phyloP scores from a whole-genome alignment of 1,284 basidiomycete species.

The Ustilago shanxiensis region DNA sequence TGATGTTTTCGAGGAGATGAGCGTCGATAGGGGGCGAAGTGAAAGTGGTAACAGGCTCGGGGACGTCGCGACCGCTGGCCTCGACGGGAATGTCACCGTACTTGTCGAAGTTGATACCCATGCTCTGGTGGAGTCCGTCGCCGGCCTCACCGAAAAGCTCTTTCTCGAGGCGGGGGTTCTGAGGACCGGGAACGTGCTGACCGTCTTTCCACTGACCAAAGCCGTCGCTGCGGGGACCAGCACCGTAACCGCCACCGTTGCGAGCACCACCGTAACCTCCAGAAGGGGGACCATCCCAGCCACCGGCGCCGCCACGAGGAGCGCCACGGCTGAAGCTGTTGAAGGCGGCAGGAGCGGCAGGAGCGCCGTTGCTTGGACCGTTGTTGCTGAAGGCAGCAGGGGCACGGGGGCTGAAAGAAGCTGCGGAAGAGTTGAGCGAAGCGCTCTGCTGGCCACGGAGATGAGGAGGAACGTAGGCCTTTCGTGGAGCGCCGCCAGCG shows the following conservation, averaged over 20 bases:
- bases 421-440: slow-evolving; percentile 65
- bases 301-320: slow-evolving; percentile 55
- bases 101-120: slow-evolving; percentile 99
- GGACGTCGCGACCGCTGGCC: slow-evolving; percentile 93
- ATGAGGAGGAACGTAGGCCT: slow-evolving; percentile 93
- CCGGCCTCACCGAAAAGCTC: slow-evolving; percentile 92
- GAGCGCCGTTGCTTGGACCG: slow-evolving; percentile 39
- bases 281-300: slow-evolving; percentile 46
- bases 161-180: slow-evolving; percentile 89
- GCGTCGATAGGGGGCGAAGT: slow-evolving; percentile 90
- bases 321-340: slow-evolving; percentile 57
- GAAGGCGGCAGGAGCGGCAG: slow-evolving; percentile 58
- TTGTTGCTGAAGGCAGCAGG: slow-evolving; percentile 56
- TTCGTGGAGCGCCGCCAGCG: slow-evolving; percentile 74
- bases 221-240: slow-evolving; percentile 69
- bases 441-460: slow-evolving; percentile 75
- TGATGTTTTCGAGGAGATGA: slow-evolving; percentile 94
- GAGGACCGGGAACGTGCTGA: slow-evolving; percentile 82
- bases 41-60: slow-evolving; percentile 91
- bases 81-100: slow-evolving; percentile 99
- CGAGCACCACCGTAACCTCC: slow-evolving; percentile 55
- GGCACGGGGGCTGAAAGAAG: slow-evolving; percentile 49
- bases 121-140: slow-evolving; percentile 81
- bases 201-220: slow-evolving; percentile 89
- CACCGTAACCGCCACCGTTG: slow-evolving; percentile 48